Conservation (phyloP, 2,329 filamentous ascomycete species). For the Pseudogymnoascus sp. region DNA sequence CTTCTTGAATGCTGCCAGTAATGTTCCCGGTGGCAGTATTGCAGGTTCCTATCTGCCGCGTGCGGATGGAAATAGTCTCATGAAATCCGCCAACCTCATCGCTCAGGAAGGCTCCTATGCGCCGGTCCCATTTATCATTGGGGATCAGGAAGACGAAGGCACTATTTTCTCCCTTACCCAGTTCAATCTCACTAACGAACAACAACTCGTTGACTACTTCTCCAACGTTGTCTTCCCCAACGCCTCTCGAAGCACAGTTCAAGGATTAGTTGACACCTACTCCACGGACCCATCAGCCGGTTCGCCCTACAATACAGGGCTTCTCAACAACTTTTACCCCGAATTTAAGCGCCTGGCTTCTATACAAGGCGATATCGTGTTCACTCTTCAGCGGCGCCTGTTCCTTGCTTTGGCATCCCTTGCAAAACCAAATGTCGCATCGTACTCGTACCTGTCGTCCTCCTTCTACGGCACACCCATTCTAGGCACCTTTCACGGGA, state of each 20-base stretch:
- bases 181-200: conserved; percentile 54
- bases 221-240: conserved; percentile 49
- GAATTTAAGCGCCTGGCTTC: conserved; percentile 69
- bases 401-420: conserved; percentile 43
- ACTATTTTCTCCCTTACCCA: conserved; percentile 65
- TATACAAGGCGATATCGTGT: conserved; percentile 65
- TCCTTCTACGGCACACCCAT: conserved; percentile 46
- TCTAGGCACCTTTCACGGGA: conserved; percentile 68
- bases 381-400: conserved; percentile 60
- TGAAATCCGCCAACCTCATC: conserved; percentile 56
- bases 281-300: conserved; percentile 37
- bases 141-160: conserved; percentile 71
- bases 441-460: conserved; percentile 68
- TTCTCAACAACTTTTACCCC: conserved; percentile 62
- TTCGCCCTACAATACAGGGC: conserved; percentile 61
- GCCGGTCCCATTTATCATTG: conserved; percentile 54
- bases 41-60: conserved; percentile 66
- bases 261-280: conserved; percentile 54
- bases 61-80: conserved; percentile 58
- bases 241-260: conserved; percentile 44
- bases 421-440: conserved; percentile 47
- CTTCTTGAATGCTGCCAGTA: conserved; percentile 58
- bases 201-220: conserved; percentile 55
- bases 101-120: conserved; percentile 48
- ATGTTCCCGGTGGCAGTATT: conserved; percentile 59